Evolutionary conservation across 805 yeast species (phyloP), one percentile per base, ranked within the genome.

Genomic region (Kuraishia borneana): DNA sequence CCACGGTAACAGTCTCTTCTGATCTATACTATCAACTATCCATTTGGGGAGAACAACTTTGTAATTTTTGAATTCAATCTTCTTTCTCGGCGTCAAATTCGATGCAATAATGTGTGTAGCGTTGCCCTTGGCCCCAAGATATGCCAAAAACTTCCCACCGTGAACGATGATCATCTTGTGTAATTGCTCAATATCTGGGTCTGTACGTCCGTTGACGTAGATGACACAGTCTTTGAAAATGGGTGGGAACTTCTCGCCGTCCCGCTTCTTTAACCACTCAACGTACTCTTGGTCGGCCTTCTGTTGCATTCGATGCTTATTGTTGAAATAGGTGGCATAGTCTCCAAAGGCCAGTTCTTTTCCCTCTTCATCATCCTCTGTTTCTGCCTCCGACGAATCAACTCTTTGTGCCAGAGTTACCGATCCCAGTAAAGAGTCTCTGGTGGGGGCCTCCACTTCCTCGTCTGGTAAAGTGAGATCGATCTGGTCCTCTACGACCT

Each of bases 61-160:
- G 51, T 70, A 80, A 40, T 77, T 70, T 23, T 63, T 58, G 50
- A 73, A 84, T 53, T 82, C 79, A 3, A 69, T 48, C 36, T 63
- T 58, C 53, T 92, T 89, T 35, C 81, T 62, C 0, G 92, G 84
- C 1, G 97, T 85, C 41, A 89, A 52, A 20, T 73, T 63, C 36
- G 78, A 74, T 6, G 96, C 94, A 3, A 92, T 61, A 3, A 89
- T 79, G 56, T 92, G 97, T 0, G 96, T 83, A 1, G 79, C 92
- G 8, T 67, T 63, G 3, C 80, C 68, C 50, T 88, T 88, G 4
- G 79, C 75, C 4, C 73, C 64, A 28, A 89, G 53, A 54, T 73
- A 76, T 40, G 79, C 80, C 17, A 79, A 48, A 40, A 82, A 83
- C 34, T 59, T 65, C 0, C 98, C 98, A 1, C 97, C 96, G 53